Percentiles rank a stretch among this genome's conserved stretches.
Conservation (phyloP, 108 stramenopile species). For the Nannochloropsis gaditana region DNA sequence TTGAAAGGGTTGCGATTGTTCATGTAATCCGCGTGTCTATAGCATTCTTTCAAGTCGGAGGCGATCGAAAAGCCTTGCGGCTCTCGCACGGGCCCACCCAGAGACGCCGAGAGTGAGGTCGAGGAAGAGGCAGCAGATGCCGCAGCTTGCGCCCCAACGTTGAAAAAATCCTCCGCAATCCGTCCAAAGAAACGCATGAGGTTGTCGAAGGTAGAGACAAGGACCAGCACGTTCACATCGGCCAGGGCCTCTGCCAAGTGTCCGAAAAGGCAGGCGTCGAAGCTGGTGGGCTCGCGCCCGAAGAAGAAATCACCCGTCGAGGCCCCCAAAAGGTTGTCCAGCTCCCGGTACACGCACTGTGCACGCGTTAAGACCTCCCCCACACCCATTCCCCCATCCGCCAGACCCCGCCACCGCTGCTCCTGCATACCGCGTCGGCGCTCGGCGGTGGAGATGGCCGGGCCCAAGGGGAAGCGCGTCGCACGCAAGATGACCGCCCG, state of each 20-base stretch:
- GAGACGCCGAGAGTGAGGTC: neutral
- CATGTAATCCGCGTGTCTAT: neutral
- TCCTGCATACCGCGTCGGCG: neutral
- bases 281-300: neutral
- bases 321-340: neutral
- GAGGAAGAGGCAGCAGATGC: neutral
- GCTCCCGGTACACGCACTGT: neutral
- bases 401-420: neutral
- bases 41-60: neutral
- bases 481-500: neutral
- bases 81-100: neutral
- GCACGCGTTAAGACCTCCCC: neutral
- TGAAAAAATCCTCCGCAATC: neutral
- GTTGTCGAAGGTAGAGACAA: neutral
- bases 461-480: neutral
- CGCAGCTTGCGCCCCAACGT: neutral
- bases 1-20: neutral
- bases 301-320: conserved; percentile 6
- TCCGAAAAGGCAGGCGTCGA: neutral
- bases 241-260: neutral
- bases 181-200: conserved; percentile 2
- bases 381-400: neutral
- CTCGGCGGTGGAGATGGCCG: neutral
- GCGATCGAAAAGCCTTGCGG: neutral
- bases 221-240: neutral